Evolutionary conservation across 805 yeast genomes (phyloP), one percentile per base, ranked within the genome.

Genomic region (Kockiozyma suomiensis): DNA sequence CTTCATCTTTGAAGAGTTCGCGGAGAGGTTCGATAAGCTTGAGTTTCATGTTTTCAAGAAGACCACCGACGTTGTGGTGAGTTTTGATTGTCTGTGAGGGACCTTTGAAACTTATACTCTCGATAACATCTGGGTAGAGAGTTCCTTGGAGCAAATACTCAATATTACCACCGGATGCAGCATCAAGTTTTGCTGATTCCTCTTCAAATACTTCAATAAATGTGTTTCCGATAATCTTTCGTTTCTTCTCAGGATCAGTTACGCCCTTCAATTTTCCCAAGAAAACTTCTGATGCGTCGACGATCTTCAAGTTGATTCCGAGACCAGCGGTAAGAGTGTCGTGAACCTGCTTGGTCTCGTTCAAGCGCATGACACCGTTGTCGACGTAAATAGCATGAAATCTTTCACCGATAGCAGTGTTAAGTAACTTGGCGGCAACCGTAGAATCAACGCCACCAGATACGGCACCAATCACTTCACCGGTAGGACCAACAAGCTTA

Each of bases 391-490:
- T 92, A 61, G 99, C 99, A 72, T 94, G 99, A 88, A 94, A 94
- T 75, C 99, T 85, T 72, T 90, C 94, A 73, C 99, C 99, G 76
- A 94, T 94, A 67, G 99, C 99, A 79, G 89, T 97, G 67, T 90
- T 87, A 96, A 94, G 88, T 74, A 94, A 83, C 81, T 93, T 94
- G 67, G 99, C 97, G 68, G 97, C 99, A 62, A 94, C 99, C 50
- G 99, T 94, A 54, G 99, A 94, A 78, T 94, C 99, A 65, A 94
- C 99, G 81, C 99, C 99, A 72, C 99, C 99, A 54, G 97, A 90
- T 67, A 94, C 99, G 57, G 99, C 99, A 78, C 99, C 99, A 73
- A 94, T 94, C 66, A 94, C 99, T 79, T 94, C 98, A 59, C 97
- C 98, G 59, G 91, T 86, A 68, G 97, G 97, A 54, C 99, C 99